phyloP scores from a whole-genome alignment of 2,329 filamentous ascomycete species.

The Monosporascus sp. region DNA sequence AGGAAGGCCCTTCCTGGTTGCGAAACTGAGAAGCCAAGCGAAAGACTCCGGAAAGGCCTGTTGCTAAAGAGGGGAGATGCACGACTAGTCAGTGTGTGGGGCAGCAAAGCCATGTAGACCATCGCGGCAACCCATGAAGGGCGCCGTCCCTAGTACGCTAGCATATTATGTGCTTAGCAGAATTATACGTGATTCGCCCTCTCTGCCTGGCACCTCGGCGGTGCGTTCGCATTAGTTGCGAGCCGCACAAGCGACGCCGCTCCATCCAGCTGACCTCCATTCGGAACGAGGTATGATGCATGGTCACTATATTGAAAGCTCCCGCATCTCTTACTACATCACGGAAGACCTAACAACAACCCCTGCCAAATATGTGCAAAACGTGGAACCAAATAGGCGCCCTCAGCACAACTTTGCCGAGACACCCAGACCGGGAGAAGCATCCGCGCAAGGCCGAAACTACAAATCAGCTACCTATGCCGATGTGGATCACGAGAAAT shows the following conservation, averaged over 20 bases:
- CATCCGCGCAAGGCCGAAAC: no score
- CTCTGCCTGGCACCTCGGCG: no score
- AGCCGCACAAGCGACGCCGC: no score
- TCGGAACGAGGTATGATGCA: constrained; percentile 3
- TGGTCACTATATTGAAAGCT: constrained; percentile 26
- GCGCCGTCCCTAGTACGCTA: constrained; percentile 27
- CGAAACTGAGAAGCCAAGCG: constrained; percentile 13
- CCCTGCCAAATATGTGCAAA: constrained; percentile 6
- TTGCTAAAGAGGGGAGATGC: background rate
- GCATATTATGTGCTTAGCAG: constrained; percentile 24
- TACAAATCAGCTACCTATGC: no score
- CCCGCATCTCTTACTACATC: constrained; percentile 30
- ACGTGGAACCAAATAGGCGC: background rate
- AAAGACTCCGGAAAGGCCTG: background rate
- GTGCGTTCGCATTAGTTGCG: no score
- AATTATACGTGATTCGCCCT: no score
- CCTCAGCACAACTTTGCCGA: no score
- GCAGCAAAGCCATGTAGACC: background rate
- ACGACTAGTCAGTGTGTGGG: background rate
- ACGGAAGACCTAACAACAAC: constrained; percentile 26
- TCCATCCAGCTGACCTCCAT: no score
- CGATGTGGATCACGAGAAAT: no score
- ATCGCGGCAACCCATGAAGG: constrained; percentile 17
- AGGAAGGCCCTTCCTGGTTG: constrained; percentile 19
- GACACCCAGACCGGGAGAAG: no score